Conservation (phyloP, 371 early-diverging fungal species). For the Lichtheimia hyalospora region DNA sequence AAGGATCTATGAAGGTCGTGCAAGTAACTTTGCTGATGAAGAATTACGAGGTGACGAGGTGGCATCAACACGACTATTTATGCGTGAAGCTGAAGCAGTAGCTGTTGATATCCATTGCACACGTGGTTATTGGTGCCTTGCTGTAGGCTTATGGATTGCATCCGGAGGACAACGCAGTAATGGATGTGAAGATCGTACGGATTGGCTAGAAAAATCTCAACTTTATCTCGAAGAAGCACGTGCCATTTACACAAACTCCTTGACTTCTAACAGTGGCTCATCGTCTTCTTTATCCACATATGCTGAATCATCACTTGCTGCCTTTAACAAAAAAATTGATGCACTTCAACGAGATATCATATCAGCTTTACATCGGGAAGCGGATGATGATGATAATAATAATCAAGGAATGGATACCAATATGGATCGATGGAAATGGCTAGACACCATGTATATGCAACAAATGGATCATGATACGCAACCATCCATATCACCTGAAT, state of each 20-base stretch:
- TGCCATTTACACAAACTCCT: neutral
- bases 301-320: too few relatives aligned
- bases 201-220: slow-evolving; percentile 13
- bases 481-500: too few relatives aligned
- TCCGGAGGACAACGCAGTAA: slow-evolving; percentile 10
- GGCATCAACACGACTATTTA: slow-evolving; percentile 11
- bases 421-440: slow-evolving; percentile 17
- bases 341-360: neutral
- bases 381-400: neutral
- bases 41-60: slow-evolving; percentile 17
- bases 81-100: slow-evolving; percentile 12
- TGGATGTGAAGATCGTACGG: slow-evolving; percentile 17
- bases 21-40: neutral
- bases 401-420: neutral
- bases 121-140: slow-evolving; percentile 27
- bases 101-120: slow-evolving; percentile 9
- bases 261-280: neutral
- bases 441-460: slow-evolving; percentile 16
- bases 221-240: slow-evolving; percentile 3
- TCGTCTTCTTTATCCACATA: too few relatives aligned
- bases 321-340: neutral
- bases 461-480: too few relatives aligned
- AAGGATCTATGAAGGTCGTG: slow-evolving; percentile 7
- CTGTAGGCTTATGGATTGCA: slow-evolving; percentile 28
- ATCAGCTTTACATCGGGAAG: neutral